Evolutionary conservation across 768 basidiomycete species (phyloP), one percentile per base, ranked within the genome.

Genomic region (Amanita rubescens): DNA sequence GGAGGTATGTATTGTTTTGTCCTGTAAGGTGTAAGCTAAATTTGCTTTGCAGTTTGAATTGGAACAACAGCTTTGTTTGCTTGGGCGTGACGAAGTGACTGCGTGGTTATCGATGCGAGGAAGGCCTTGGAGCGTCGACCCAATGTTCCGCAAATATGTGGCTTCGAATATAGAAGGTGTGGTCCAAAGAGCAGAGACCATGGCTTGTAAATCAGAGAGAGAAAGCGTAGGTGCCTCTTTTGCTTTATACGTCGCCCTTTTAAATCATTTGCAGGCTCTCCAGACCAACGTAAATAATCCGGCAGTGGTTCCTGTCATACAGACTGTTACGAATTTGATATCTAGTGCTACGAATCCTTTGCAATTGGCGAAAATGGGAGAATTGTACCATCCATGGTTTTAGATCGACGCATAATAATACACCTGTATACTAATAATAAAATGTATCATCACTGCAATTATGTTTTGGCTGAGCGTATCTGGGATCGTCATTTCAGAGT

Each of bases 41-140:
- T 24, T 41, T 60, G 37, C 58, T 52, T 45, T 51, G 3, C 48
- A 95, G 89, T 94, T 86, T 65, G 92, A 97, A 57, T 73, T 99
- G 56, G 94, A 96, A 57, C 88, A 92, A 60, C 90, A 92, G 55
- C 78, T 99, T 4, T 89, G 88, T 58, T 74, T 99, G 49, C 95
- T 95, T 65, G 82, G 90, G 24, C 81, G 94, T 39, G 96, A 99
- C 63, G 96, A 99, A 69, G 88, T 97, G 42, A 76, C 84, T 60
- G 75, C 79, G 10, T 91, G 89, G 88, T 64, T 88, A 57, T 66
- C 69, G n/a, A 75, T 78, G 55, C 77, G 79, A 49, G 75, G 75
- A 51, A 77, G 80, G 48, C 76, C 79, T 12, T 78, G 75, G 68
- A 73, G 75, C 30, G 69, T 80, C 47, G 89, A 91, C 62, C 51